A percentile compares a stretch with the other conserved stretches of the same genome.
These are phyloP conservation scores for Epichloe sibirici DNA, from an alignment of 2,329 filamentous ascomycete genomes.

Conservation along the genomic window DNA sequence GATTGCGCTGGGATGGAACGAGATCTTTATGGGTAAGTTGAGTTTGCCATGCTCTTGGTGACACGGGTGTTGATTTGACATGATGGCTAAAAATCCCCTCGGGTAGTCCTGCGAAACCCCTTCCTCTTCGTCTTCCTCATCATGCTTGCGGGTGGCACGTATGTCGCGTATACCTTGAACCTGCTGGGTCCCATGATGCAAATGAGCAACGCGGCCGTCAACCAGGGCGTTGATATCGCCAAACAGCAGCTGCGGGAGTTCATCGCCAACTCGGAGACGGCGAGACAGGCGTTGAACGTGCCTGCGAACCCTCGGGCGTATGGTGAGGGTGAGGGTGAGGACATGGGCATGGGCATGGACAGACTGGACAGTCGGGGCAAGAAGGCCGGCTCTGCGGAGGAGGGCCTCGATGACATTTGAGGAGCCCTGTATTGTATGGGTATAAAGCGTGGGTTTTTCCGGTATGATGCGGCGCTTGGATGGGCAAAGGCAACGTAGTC, in stretches of 20 bases:
- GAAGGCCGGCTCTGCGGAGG: constrained; percentile 27
- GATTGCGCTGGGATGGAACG: constrained; percentile 94
- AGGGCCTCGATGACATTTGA: constrained; percentile 51
- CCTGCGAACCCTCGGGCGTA: constrained; percentile 25
- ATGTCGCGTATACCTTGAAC: constrained; percentile 87
- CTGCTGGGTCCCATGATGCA: constrained; percentile 92
- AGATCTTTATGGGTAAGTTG: constrained; percentile 76
- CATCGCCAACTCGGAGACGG: constrained; percentile 74
- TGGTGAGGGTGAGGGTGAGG: constrained; percentile 27
- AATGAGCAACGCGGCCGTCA: constrained; percentile 80
- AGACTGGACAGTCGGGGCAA: constrained; percentile 48
- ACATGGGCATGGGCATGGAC: constrained; percentile 46
- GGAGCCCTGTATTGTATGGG: neutral
- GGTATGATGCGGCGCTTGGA: neutral
- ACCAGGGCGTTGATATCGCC: constrained; percentile 79
- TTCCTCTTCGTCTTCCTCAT: constrained; percentile 84
- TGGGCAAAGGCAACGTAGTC: constrained; percentile 3
- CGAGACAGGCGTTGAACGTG: constrained; percentile 73
- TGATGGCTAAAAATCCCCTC: neutral
- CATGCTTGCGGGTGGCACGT: constrained; percentile 62
- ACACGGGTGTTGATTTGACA: no score
- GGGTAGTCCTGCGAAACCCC: constrained; percentile 78
- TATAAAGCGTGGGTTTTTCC: neutral
- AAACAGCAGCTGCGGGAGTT: constrained; percentile 88
- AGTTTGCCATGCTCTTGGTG: no score